Base-by-base conservation (phyloP, 768 basidiomycete genomes). In the Trametes cingulata region DNA sequence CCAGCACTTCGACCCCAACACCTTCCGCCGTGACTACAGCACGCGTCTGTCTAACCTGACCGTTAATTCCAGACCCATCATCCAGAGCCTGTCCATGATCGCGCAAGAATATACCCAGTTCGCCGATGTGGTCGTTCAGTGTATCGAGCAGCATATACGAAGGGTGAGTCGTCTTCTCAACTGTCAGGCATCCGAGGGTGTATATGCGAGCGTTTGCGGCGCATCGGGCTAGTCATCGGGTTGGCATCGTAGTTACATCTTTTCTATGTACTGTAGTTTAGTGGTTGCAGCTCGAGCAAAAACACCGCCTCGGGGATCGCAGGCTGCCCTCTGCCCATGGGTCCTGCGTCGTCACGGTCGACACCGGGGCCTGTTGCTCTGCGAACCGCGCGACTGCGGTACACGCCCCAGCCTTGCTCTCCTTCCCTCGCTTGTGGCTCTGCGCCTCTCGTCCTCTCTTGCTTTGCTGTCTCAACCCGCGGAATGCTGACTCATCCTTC, bases 31-130 rank as follows among this genome's bases (percentile, higher is more conserved):
- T 76, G 91, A 93, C 76, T 93, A 88, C 75, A 69, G 82, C 56
- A 72, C 77, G 41, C 86, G 90, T 62, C 85, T 97, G 55, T 77
- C 84, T 68, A 85, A 88, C 64, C 87, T 99, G 63, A 92, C 87
- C 52, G 87, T 95, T 80, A 99, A 98, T 76, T 96, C 95, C 66
- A 88, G 95, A 69, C 90, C 93, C 10, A 86, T 97, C 62, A 99
- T 99, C 65, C 93, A 97, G 77, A 84, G 83, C 61, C 76, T 99
- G 15, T 98, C 97, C 35, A 87, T 95, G 82, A 83, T 91, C 66
- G 96, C 97, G 53, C 90, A 93, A 76, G 91, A 96, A 56, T 88
- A 90, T 72, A 75, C 83, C 39, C 84, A 88, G 42, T 92, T 86
- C 76, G 84, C 88, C 55, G 85, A 87, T 53, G 85, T 92, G 62